These are phyloP conservation scores for Rhodotorula diobovata DNA, from an alignment of 768 basidiomycete genomes.

Conservation along the genomic window DNA sequence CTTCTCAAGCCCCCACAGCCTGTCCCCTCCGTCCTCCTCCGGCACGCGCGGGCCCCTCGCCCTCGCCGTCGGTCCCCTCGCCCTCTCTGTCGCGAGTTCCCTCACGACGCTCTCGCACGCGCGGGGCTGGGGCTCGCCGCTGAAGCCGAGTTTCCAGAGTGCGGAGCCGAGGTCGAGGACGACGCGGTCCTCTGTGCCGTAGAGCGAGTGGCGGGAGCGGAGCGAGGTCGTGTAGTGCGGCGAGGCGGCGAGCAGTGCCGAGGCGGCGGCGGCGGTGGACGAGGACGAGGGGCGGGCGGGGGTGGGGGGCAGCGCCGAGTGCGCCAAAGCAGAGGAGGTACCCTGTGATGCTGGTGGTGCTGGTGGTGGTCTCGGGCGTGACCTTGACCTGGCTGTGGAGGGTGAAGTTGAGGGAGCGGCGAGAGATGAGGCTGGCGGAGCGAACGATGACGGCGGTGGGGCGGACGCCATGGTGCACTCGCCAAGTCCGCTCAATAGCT, in stretches of 20 bases:
- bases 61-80: background rate
- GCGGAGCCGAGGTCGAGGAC: constrained; percentile 90
- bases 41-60: constrained; percentile 39
- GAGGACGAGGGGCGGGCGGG: background rate
- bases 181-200: constrained; percentile 92
- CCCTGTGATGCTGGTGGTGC: background rate
- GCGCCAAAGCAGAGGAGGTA: background rate
- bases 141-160: constrained; percentile 96
- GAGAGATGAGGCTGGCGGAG: background rate
- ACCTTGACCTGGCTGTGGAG: background rate
- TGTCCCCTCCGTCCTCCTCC: constrained; percentile 49
- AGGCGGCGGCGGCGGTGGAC: background rate
- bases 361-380: background rate
- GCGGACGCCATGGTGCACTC: background rate
- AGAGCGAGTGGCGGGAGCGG: constrained; percentile 52
- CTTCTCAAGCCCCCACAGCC: constrained; percentile 26
- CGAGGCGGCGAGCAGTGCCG: constrained; percentile 50
- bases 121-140: constrained; percentile 88
- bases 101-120: constrained; percentile 63
- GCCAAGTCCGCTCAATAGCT: too few species aligned
- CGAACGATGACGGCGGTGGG: background rate
- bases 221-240: constrained; percentile 76
- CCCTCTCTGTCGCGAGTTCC: constrained; percentile 15
- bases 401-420: background rate
- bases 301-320: background rate